phyloP scores from a whole-genome alignment of 768 basidiomycete species.

The Chalciporus chontae region DNA sequence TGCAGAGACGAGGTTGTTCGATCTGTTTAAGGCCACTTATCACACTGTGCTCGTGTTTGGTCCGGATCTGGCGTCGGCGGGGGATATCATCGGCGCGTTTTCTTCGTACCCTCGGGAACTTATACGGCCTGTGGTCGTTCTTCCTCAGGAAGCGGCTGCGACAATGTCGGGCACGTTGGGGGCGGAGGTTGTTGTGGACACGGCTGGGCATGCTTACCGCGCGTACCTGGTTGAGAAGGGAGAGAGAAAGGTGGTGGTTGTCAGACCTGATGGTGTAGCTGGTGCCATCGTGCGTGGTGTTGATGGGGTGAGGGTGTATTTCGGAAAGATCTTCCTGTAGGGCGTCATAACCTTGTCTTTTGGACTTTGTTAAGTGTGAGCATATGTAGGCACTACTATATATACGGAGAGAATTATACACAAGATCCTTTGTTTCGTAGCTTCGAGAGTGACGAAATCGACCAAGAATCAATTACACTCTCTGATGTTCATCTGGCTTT shows the following conservation, averaged over 20 bases:
- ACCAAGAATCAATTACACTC: no score
- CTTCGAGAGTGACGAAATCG: no score
- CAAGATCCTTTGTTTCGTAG: no score
- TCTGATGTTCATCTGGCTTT: no score
- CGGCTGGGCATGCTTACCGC: constrained; percentile 35
- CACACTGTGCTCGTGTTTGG: constrained; percentile 32
- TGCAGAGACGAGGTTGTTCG: constrained; percentile 17
- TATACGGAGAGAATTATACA: no score
- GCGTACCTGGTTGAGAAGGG: constrained; percentile 34
- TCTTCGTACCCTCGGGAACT: constrained; percentile 1
- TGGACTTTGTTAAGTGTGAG: no score
- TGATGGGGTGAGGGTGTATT: constrained; percentile 17
- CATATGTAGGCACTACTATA: no score
- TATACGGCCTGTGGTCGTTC: constrained; percentile 12
- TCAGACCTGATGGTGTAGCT: constrained; percentile 45
- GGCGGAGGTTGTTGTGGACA: constrained; percentile 36
- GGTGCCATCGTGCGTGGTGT: constrained; percentile 28
- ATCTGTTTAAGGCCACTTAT: constrained; percentile 17
- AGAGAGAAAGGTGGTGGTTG: constrained; percentile 32
- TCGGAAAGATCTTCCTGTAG: constrained; percentile 13
- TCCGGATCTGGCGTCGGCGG: neutral
- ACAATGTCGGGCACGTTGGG: constrained; percentile 7
- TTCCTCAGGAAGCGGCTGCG: constrained; percentile 3
- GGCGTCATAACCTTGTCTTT: no score
- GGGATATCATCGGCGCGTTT: constrained; percentile 9